These are phyloP conservation scores for Phytophthora capsici DNA, from an alignment of 352 stramenopile species.

Conservation along the genomic window DNA sequence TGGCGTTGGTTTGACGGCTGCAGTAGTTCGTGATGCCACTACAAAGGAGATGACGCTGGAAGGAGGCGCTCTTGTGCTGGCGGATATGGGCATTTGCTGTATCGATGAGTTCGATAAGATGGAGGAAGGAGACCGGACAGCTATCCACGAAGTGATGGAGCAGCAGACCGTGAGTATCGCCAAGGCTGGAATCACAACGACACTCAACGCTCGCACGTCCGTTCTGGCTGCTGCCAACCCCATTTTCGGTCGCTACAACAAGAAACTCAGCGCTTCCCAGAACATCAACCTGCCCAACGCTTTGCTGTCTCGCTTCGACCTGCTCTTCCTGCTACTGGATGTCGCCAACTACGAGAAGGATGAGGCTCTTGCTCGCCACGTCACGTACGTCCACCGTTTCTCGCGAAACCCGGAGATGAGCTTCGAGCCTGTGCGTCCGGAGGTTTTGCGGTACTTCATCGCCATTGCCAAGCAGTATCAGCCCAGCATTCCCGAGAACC, in stretches of 20 bases:
- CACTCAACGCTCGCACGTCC: slow-evolving; percentile 95
- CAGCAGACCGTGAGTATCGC: slow-evolving; percentile 99
- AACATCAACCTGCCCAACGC: slow-evolving; percentile 99
- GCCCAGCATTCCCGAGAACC: slow-evolving; percentile 89
- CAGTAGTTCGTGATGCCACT: slow-evolving; percentile 95
- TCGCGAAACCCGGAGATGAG: slow-evolving; percentile 90
- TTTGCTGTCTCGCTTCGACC: slow-evolving; percentile 99
- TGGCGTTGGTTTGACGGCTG: slow-evolving; percentile 98
- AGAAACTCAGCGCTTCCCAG: slow-evolving; percentile 87
- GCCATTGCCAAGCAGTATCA: slow-evolving; percentile 90
- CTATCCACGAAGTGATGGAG: slow-evolving; percentile 99
- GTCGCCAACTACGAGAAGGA: slow-evolving; percentile 94
- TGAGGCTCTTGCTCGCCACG: slow-evolving; percentile 90
- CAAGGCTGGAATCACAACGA: slow-evolving; percentile 99
- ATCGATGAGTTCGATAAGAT: slow-evolving; percentile 99
- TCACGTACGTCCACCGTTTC: slow-evolving; percentile 94
- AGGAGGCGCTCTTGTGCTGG: slow-evolving; percentile 97
- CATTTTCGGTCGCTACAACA: slow-evolving; percentile 95
- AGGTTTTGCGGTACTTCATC: slow-evolving; percentile 92
- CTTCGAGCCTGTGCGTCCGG: slow-evolving; percentile 91
- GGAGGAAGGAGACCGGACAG: slow-evolving; percentile 97
- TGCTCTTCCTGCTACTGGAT: slow-evolving; percentile 99
- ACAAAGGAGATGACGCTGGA: slow-evolving; percentile 95
- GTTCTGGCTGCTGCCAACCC: slow-evolving; percentile 99
- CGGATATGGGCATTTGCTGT: slow-evolving; percentile 98